These are phyloP conservation scores for Penicillium goetzii DNA, from an alignment of 495 filamentous ascomycete species.

Conservation along the genomic window DNA sequence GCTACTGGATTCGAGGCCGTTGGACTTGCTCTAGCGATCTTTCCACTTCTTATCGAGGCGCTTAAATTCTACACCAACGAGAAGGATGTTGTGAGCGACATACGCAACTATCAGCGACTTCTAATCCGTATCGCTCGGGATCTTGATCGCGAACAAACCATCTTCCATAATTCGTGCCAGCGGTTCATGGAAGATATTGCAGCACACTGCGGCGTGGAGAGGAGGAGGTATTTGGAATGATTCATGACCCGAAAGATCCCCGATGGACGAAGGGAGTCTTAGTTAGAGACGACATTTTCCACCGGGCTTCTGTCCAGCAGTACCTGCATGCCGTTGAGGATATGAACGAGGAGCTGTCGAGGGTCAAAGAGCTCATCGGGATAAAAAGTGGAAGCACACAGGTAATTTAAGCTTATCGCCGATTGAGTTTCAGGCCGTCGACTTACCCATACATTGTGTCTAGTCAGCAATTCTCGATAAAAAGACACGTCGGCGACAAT, in stretches of 20 bases:
- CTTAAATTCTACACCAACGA: background rate
- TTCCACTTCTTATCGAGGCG: background rate
- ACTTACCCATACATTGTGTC: background rate
- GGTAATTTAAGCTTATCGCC: background rate
- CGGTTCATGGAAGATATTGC: conserved; percentile 1
- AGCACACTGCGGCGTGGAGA: background rate
- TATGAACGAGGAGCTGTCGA: background rate
- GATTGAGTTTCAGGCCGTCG: background rate
- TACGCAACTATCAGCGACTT: background rate
- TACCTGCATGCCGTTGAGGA: background rate
- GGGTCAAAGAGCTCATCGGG: background rate
- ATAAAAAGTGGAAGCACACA: background rate
- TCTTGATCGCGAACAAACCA: background rate
- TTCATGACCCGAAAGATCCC: background rate
- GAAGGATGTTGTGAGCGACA: background rate
- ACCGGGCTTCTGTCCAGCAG: background rate
- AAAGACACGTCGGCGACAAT: background rate
- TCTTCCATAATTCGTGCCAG: background rate
- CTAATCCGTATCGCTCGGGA: background rate
- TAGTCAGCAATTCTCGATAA: background rate
- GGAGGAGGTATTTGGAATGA: background rate
- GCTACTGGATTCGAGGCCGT: background rate
- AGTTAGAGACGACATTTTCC: background rate
- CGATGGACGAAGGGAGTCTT: background rate
- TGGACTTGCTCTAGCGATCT: background rate